These are phyloP conservation scores for Aspergillus oerlinghausenensis DNA, from an alignment of 2,329 filamentous ascomycete genomes.

Conservation along the genomic window DNA sequence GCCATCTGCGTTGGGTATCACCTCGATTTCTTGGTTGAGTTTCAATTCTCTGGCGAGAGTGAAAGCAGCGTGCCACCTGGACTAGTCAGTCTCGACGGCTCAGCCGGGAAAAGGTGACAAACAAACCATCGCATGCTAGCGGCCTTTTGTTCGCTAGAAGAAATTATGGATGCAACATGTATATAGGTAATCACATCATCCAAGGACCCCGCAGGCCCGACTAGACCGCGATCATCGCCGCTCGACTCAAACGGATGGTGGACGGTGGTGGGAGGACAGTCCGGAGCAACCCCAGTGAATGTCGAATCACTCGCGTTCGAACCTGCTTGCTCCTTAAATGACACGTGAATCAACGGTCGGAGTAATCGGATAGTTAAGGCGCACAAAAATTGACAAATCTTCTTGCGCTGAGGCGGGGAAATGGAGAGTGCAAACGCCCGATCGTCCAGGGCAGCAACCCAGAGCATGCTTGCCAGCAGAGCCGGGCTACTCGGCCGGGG, in stretches of 20 bases:
- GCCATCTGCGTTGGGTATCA: constrained; percentile 26
- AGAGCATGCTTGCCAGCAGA: constrained; percentile 88
- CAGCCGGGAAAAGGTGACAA: neutral
- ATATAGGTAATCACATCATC: constrained; percentile 92
- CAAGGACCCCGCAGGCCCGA: constrained; percentile 62
- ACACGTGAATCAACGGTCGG: constrained; percentile 78
- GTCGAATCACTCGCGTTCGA: constrained; percentile 38
- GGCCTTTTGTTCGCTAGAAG: constrained; percentile 89
- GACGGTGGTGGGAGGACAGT: constrained; percentile 69
- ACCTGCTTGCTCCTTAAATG: constrained; percentile 47
- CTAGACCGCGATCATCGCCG: constrained; percentile 48
- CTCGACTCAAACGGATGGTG: constrained; percentile 47
- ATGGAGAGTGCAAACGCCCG: constrained; percentile 83
- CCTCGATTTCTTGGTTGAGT: constrained; percentile 70
- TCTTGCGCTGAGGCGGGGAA: constrained; percentile 72
- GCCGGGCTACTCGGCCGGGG: constrained; percentile 80
- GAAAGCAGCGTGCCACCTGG: constrained; percentile 82
- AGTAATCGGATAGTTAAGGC: constrained; percentile 80
- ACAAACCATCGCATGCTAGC: constrained; percentile 76
- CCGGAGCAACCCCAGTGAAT: constrained; percentile 62
- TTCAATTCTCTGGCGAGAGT: constrained; percentile 83
- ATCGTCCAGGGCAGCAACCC: constrained; percentile 91
- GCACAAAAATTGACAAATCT: constrained; percentile 81
- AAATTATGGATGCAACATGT: constrained; percentile 85
- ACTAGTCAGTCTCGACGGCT: constrained; percentile 3